Evolutionary conservation across 139 green algal genomes (phyloP), one percentile per base, ranked within the genome.

Genomic region (Tetraselmis chui): DNA sequence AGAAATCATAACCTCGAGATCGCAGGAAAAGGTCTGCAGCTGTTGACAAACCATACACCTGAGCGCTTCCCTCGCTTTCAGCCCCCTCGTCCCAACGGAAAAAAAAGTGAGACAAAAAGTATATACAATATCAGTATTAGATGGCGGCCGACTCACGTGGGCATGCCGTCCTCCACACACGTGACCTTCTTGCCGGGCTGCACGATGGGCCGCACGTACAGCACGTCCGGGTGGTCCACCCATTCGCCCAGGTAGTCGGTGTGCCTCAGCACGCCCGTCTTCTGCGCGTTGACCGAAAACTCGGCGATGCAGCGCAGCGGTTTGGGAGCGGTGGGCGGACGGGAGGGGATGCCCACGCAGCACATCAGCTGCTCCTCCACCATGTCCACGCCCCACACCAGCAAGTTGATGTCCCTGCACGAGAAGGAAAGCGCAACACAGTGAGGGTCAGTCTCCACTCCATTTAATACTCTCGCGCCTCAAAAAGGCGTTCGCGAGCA

Each of bases 91-190:
- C n/a, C n/a, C n/a, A n/a, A n/a, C n/a, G n/a, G n/a, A n/a, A n/a
- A n/a, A n/a, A n/a, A n/a, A n/a, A n/a, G n/a, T n/a, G n/a, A n/a
- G n/a, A n/a, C n/a, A n/a, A n/a, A n/a, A n/a, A n/a, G n/a, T n/a
- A n/a, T n/a, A n/a, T n/a, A n/a, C n/a, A n/a, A n/a, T n/a, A n/a
- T n/a, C n/a, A n/a, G 45, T 26, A 75, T 1, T 27, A 23, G 59
- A 24, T 32, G 30, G 88, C 96, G 92, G 81, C 87, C 92, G 26
- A 97, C 84, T 94, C 93, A 98, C 1, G 94, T 97, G 76, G 94
- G 94, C 89, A 98, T 80, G 1, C 94, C 94, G 80, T 98, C 94
- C 30, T 86, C 78, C 11, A 92, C 90, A 59, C 90, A 90, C 79
- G 92, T 84, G 30, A 81, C 89, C 83, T 81, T 86, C 77, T 59